Base-by-base conservation (phyloP, 1,284 basidiomycete genomes). In the Earliella scabrosa region DNA sequence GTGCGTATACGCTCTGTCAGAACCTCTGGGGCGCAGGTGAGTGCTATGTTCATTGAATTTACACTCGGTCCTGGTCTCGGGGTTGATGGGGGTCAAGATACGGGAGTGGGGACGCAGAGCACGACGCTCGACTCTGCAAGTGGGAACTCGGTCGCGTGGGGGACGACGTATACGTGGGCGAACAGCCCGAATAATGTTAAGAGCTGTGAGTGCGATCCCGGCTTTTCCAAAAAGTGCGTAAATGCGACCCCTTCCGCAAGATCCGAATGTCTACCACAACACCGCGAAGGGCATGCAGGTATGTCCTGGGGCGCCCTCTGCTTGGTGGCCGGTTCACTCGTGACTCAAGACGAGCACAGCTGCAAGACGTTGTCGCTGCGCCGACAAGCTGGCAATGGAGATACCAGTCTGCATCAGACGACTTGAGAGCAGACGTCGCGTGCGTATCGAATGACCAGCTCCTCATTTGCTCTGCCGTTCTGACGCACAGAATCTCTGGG, bases 371-470 rank as follows among this genome's bases (percentile, higher is more conserved):
- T 45, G 66, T 63, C 5, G 70, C 77, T 6, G 81, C 79, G 2
- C 81, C 81, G 1, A 82, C 82, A 0, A 65, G 68, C 4, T 85
- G 82, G 82, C 70, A 67, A 44, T 85, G 82, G 83, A 60, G 63
- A 10, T 85, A 85, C 61, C 64, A 73, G n/a, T 71, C 75, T 0
- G 65, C 78, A 52, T 81, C 81, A 7, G 35, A 67, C 4, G 80
- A 75, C 24, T 75, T 84, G 47, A 72, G 80, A 41, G 83, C 83
- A n/a, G 82, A 85, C 65, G 81, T 85, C 45, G 74, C 82, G 76
- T 81, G 60, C 60, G 77, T 54, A n/a, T n/a, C n/a, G n/a, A n/a
- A n/a, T n/a, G n/a, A n/a, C 7, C n/a, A 7, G 10, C 13, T 59
- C 7, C 23, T 2, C 6, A 13, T 41, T 6, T 16, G n/a, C 0